Evolutionary conservation across 169 alveolate genomes (phyloP).

Genomic region (Perkinsus chesapeaki): DNA sequence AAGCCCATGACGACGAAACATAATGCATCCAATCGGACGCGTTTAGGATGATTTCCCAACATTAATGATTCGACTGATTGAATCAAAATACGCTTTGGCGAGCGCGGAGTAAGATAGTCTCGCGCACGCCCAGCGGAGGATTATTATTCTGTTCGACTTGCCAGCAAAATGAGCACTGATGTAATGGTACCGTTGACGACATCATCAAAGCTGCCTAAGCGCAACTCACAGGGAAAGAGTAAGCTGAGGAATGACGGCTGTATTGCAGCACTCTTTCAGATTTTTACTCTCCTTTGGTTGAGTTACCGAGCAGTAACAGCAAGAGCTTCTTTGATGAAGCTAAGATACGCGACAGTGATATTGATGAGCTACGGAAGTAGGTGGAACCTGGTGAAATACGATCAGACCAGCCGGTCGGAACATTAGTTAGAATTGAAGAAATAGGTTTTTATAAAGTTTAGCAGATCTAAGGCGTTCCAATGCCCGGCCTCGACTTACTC

Average conservation of each 20-base stretch:
- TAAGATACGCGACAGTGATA: neutral
- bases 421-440: no score
- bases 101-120: neutral
- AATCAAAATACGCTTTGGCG: neutral
- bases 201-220: neutral
- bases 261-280: neutral
- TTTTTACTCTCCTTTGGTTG: neutral
- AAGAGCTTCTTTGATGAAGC: neutral
- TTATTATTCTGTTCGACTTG: no score
- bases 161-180: no score
- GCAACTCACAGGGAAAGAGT: neutral
- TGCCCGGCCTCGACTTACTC: no score
- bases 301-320: neutral
- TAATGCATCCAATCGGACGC: neutral
- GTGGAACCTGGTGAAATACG: neutral
- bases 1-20: neutral
- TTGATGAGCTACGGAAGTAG: neutral
- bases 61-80: neutral
- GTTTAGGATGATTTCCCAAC: neutral
- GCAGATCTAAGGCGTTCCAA: no score
- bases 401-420: no score
- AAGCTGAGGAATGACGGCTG: neutral
- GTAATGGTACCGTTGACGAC: neutral
- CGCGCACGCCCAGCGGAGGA: neutral
- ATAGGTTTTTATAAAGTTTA: neutral